These are phyloP conservation scores for Boletus sp. DNA, from an alignment of 768 basidiomycete genomes.

Conservation along the genomic window DNA sequence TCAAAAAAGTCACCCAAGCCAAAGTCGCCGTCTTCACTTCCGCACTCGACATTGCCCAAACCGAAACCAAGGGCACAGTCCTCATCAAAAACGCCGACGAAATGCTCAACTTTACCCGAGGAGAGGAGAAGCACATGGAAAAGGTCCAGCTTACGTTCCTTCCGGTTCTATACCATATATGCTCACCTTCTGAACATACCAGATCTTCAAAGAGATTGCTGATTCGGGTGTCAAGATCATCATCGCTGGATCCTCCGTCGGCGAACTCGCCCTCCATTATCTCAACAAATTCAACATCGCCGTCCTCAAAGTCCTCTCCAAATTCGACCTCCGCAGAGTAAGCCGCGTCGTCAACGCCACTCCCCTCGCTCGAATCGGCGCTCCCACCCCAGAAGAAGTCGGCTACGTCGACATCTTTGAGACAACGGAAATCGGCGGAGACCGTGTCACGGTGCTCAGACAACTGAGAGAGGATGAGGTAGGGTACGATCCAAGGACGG, in stretches of 20 bases:
- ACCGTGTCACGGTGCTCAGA: conserved; percentile 93
- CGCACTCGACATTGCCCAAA: conserved; percentile 90
- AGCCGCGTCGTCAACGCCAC: conserved; percentile 96
- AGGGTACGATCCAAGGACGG: conserved; percentile 54
- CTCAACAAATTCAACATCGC: conserved; percentile 91
- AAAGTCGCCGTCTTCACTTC: conserved; percentile 97
- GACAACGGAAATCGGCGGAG: conserved; percentile 93
- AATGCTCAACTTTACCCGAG: conserved; percentile 93
- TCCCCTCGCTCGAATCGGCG: conserved; percentile 92
- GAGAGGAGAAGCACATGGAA: conserved; percentile 96
- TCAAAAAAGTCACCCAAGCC: conserved; percentile 79
- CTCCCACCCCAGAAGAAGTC: conserved; percentile 94
- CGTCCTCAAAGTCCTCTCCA: conserved; percentile 95
- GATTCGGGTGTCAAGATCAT: conserved; percentile 93
- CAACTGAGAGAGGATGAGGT: conserved; percentile 70
- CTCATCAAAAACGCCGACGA: conserved; percentile 93
- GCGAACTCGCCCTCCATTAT: conserved; percentile 96
- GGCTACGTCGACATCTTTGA: conserved; percentile 94
- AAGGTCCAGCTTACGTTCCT: conserved; percentile 43
- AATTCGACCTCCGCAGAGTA: conserved; percentile 92
- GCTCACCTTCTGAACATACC: neutral
- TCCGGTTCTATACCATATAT: neutral
- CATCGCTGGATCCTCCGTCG: conserved; percentile 88
- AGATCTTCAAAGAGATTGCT: conserved; percentile 97
- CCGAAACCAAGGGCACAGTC: conserved; percentile 98